These are phyloP conservation scores for Dothiorella sarmentorum DNA, from an alignment of 2,329 filamentous ascomycete genomes.

Conservation along the genomic window DNA sequence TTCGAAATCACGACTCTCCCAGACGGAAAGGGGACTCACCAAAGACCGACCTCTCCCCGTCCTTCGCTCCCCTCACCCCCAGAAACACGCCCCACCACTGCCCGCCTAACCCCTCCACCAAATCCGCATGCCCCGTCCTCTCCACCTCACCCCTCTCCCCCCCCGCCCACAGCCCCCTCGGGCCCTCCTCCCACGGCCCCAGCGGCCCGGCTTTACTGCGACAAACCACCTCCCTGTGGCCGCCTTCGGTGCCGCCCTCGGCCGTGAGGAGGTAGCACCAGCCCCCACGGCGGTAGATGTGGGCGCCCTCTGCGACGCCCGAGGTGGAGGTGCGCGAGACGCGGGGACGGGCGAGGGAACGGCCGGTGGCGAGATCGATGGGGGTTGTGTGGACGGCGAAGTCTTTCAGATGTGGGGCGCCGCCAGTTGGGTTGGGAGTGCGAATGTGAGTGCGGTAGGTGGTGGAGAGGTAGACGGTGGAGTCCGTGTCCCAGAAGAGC, in stretches of 20 bases:
- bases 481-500: conserved; percentile 51
- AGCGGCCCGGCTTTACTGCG: conserved; percentile 49
- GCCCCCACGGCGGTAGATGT: conserved; percentile 35
- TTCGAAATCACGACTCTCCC: not conserved
- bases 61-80: conserved; percentile 41
- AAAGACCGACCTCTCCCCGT: conserved; percentile 36
- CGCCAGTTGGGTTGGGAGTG: conserved; percentile 23
- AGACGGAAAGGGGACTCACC: conserved; percentile 27
- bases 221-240: conserved; percentile 48
- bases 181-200: conserved; percentile 56
- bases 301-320: conserved; percentile 44
- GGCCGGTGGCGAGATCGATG: conserved; percentile 43
- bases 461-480: conserved; percentile 50
- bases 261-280: conserved; percentile 38
- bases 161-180: conserved; percentile 22
- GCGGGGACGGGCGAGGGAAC: not conserved
- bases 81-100: conserved; percentile 50
- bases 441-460: conserved; percentile 25
- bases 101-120: conserved; percentile 45
- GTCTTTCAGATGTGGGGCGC: conserved; percentile 32
- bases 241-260: conserved; percentile 54
- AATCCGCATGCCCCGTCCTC: conserved; percentile 49
- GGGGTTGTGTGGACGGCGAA: conserved; percentile 50
- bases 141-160: conserved; percentile 45
- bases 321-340: conserved; percentile 37